These are phyloP conservation scores for Rutstroemia sydowiana DNA, from an alignment of 2,329 filamentous ascomycete genomes.

Conservation along the genomic window DNA sequence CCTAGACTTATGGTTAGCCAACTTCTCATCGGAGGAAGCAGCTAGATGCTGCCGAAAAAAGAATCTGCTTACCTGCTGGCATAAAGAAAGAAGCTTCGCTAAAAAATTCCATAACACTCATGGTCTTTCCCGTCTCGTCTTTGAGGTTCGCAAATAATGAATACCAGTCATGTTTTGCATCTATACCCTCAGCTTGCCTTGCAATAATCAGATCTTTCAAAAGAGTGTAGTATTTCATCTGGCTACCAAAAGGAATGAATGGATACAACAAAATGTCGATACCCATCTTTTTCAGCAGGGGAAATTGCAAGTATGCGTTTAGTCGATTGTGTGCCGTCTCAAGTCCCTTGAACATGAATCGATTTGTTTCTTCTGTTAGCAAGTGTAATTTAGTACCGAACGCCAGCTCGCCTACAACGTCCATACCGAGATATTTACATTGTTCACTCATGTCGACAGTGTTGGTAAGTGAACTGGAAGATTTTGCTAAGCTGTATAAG, in stretches of 20 bases:
- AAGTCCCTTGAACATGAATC: neutral
- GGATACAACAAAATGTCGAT: neutral
- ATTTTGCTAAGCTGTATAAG: neutral
- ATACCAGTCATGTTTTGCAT: neutral
- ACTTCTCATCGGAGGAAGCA: too few relatives aligned
- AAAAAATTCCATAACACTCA: neutral
- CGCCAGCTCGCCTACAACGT: neutral
- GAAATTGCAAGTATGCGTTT: neutral
- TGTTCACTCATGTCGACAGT: neutral
- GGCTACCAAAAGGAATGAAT: too few relatives aligned
- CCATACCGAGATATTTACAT: neutral
- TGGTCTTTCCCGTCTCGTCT: neutral
- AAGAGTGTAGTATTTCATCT: neutral
- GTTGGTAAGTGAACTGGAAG: neutral
- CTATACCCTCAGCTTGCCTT: neutral
- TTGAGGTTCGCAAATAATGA: neutral
- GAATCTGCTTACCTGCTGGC: neutral
- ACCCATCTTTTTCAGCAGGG: neutral
- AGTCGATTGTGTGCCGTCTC: neutral
- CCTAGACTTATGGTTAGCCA: neutral
- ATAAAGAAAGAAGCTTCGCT: neutral
- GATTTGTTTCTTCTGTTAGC: neutral
- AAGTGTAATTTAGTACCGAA: neutral
- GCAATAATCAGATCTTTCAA: neutral
- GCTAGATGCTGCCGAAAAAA: too few relatives aligned